phyloP scores from a whole-genome alignment of 345 rosid species.

The Salix udensis region DNA sequence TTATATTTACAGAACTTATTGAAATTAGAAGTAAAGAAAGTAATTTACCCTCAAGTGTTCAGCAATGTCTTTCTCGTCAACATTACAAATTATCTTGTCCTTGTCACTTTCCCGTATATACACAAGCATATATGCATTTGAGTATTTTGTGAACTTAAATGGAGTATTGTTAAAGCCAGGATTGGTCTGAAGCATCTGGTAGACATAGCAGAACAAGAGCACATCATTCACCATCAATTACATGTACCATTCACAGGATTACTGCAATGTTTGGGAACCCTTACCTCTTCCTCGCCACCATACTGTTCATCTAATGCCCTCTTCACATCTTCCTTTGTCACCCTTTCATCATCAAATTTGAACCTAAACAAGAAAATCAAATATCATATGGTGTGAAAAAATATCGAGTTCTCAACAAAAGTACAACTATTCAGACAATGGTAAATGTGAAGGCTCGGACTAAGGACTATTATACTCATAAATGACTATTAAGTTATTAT shows the following conservation, averaged over 20 bases:
- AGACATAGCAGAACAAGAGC: slow-evolving; percentile 11
- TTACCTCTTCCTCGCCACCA: slow-evolving; percentile 97
- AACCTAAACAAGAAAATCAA: slow-evolving; percentile 47
- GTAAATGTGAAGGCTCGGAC: neutral
- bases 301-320: slow-evolving; percentile 97
- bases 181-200: slow-evolving; percentile 82
- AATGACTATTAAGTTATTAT: neutral
- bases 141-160: slow-evolving; percentile 84
- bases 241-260: neutral
- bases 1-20: neutral
- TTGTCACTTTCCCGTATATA: slow-evolving; percentile 95
- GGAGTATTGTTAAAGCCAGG: slow-evolving; percentile 93
- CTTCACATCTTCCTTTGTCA: slow-evolving; percentile 87
- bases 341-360: slow-evolving; percentile 96
- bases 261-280: neutral
- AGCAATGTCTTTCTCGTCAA: slow-evolving; percentile 96
- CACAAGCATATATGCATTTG: slow-evolving; percentile 99
- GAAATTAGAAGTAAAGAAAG: slow-evolving; percentile 14
- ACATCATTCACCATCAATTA: slow-evolving; percentile 6
- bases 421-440: neutral
- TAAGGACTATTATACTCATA: neutral
- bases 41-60: slow-evolving; percentile 83
- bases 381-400: neutral
- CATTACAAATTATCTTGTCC: slow-evolving; percentile 92
- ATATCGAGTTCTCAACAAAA: neutral